These are phyloP conservation scores for Puccinia hordei DNA, from an alignment of 1,284 basidiomycete species.

Conservation along the genomic window DNA sequence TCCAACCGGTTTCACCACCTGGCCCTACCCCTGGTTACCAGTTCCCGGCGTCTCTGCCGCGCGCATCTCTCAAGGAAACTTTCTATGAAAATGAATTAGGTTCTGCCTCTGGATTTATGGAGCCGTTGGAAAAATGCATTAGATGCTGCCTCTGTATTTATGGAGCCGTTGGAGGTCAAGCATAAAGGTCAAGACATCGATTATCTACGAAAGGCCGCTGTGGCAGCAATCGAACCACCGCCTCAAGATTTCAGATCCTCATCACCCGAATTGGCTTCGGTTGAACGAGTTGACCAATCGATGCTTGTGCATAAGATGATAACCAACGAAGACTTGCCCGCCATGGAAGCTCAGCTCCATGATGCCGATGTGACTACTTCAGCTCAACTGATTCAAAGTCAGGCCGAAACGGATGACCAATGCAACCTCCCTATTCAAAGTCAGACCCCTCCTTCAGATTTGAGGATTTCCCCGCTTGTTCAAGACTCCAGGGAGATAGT, in stretches of 20 bases:
- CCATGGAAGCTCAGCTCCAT: background rate
- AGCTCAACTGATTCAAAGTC: background rate
- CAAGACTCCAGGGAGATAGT: background rate
- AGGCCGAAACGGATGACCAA: background rate
- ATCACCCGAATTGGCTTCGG: background rate
- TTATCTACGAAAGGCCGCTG: background rate
- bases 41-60: background rate
- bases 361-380: background rate
- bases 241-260: background rate
- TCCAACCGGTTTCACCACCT: conserved; percentile 1
- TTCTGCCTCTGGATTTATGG: too few species aligned
- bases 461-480: background rate
- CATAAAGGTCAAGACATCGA: background rate
- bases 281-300: background rate
- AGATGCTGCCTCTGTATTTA: background rate
- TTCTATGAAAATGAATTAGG: too few species aligned
- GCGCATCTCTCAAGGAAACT: background rate
- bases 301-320: too few species aligned
- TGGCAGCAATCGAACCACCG: background rate
- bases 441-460: background rate
- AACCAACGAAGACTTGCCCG: background rate
- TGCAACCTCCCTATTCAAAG: background rate
- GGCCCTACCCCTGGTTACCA: background rate
- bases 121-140: background rate
- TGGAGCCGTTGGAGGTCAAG: background rate